Base-by-base conservation (phyloP, 768 basidiomycete species). In the Multifurca ochricompacta region DNA sequence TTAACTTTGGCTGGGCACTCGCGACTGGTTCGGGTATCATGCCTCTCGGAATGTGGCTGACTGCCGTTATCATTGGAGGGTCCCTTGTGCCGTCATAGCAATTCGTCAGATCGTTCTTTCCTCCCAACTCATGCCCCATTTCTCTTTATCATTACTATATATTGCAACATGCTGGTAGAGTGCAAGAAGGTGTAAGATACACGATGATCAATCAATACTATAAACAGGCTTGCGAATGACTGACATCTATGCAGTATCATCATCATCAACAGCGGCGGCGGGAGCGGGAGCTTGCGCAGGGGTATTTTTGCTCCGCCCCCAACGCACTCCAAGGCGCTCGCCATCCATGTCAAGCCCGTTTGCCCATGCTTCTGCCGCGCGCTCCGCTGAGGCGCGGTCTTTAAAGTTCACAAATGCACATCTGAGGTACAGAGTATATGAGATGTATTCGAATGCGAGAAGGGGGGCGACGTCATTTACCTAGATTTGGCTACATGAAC, bases 391-490 rank as follows among this genome's bases (percentile, higher is more conserved):
- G 6, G 74, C 64, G 18, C 96, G 79, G 50, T 87, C 81, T 61
- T 78, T 83, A 73, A 98, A 98, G 68, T 97, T 97, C 49, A 96
- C 78, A 68, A 99, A 99, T 1, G 95, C 96, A 70, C 93, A 95
- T 69, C 89, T 89, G 14, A 18, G 48, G 18, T 18, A n/a, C 16
- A 36, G 30, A 27, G 5, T 11, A 7, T 10, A n/a, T 46, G 19
- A 25, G 50, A 2, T 19, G 27, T 11, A 42, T 21, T 18, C 21
- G 8, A 11, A 28, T 3, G n/a, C 21, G 48, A 56, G 2, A 46
- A 56, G 2, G 10, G 25, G 19, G 11, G 13, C 4, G 14, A 34
- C 0, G 11, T 21, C 13, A 65, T 72, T 9, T 58, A 86, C 82
- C 81, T 79, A 58, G 87, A 82, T 68, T 91, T 89, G 34, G 82